Evolutionary conservation across 305 asterid species (phyloP).

Genomic region (Fraxinus latifolia): DNA sequence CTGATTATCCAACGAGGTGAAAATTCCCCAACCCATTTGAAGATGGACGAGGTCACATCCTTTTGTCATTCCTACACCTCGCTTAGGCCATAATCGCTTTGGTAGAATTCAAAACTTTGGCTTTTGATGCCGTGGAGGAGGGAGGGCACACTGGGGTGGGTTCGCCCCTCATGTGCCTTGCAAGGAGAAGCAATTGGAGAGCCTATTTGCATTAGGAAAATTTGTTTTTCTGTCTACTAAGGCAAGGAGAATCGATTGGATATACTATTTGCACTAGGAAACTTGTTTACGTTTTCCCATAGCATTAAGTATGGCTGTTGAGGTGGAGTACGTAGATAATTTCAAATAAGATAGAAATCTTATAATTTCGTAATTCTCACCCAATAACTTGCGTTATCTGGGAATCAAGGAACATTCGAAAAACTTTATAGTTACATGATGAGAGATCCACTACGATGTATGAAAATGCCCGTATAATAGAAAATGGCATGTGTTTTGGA

Average conservation of each 20-base stretch:
- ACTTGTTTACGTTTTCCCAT: background rate
- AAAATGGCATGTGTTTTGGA: background rate
- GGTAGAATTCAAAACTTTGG: background rate
- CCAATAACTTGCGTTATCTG: background rate
- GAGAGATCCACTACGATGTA: background rate
- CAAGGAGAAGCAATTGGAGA: background rate
- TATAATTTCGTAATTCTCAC: too few species aligned
- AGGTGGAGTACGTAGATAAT: background rate
- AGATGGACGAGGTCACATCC: background rate
- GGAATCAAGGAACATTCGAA: background rate
- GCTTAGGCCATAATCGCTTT: background rate
- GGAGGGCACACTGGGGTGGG: background rate
- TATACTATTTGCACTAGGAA: background rate
- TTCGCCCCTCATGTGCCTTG: background rate
- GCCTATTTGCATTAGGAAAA: background rate
- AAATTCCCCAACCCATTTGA: background rate
- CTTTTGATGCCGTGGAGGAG: background rate
- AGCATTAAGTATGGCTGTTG: background rate
- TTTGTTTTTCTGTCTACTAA: too few species aligned
- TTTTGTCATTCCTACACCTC: background rate
- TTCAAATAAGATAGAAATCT: too few species aligned
- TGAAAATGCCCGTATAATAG: background rate
- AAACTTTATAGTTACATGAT: background rate
- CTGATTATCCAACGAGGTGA: background rate
- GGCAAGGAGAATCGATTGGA: background rate